These are phyloP conservation scores for Actinomortierella ambigua DNA, from an alignment of 371 early-diverging fungal species.

Conservation along the genomic window DNA sequence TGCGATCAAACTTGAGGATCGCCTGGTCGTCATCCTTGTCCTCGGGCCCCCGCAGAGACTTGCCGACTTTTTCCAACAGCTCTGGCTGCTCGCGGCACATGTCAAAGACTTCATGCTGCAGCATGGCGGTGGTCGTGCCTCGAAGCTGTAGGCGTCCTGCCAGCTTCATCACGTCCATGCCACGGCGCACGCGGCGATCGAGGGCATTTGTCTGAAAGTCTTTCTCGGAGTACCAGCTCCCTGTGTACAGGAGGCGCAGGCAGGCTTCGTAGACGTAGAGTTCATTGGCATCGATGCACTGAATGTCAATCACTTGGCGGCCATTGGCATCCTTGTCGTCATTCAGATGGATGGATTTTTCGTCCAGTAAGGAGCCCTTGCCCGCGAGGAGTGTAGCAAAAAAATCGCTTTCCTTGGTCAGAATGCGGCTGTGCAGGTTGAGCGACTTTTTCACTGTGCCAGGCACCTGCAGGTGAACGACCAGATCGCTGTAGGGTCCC, in stretches of 20 bases:
- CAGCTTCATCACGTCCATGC: constrained; percentile 40
- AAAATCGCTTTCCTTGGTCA: constrained; percentile 38
- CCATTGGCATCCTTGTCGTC: constrained; percentile 28
- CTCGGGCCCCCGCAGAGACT: constrained; percentile 25
- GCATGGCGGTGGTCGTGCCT: constrained; percentile 28
- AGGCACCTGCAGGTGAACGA: constrained; percentile 30
- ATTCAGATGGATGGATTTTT: constrained; percentile 21
- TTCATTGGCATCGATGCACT: constrained; percentile 35
- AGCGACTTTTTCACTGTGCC: constrained; percentile 29
- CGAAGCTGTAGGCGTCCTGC: constrained; percentile 24
- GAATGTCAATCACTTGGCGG: constrained; percentile 34
- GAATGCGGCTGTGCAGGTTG: constrained; percentile 30
- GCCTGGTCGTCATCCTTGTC: constrained; percentile 44
- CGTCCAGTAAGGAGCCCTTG: constrained; percentile 12
- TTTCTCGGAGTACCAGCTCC: constrained; percentile 42
- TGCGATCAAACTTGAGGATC: constrained; percentile 41
- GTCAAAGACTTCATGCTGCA: constrained; percentile 40
- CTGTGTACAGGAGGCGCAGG: constrained; percentile 42
- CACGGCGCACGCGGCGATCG: constrained; percentile 39
- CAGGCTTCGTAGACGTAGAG: constrained; percentile 41
- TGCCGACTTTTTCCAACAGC: constrained; percentile 36
- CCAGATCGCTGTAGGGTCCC: constrained; percentile 42
- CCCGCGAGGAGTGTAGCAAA: constrained; percentile 30
- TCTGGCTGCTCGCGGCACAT: constrained; percentile 45
- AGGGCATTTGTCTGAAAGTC: constrained; percentile 39